Conservation (phyloP, 192 early-diverging fungal species). For the Diversispora eburnea region DNA sequence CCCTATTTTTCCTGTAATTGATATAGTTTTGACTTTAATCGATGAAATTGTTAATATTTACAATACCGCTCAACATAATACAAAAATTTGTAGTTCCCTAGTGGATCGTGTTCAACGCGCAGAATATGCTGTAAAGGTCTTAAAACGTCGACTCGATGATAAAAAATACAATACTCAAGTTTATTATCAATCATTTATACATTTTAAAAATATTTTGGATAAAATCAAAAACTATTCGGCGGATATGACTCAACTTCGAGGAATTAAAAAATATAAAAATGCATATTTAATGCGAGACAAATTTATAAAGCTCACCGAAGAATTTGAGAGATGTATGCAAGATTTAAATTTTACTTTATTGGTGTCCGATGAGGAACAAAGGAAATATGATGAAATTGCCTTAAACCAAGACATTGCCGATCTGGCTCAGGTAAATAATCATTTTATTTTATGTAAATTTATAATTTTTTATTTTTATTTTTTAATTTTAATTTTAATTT, state of each 20-base stretch:
- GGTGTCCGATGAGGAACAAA: slow-evolving; percentile 15
- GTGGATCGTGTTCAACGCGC: slow-evolving; percentile 9
- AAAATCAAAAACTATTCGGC: slow-evolving; percentile 15
- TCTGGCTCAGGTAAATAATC: background rate
- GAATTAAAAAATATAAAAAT: background rate
- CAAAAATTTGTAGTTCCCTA: slow-evolving; percentile 26
- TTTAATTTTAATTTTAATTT: background rate
- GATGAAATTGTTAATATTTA: slow-evolving; percentile 16
- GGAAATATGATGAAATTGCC: background rate
- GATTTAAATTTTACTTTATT: slow-evolving; percentile 11
- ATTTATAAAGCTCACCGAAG: background rate
- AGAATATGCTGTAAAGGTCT: background rate
- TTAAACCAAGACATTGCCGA: slow-evolving; percentile 4
- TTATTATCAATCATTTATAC: slow-evolving; percentile 7
- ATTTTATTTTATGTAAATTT: background rate
- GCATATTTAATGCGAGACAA: background rate
- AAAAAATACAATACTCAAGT: slow-evolving; percentile 4
- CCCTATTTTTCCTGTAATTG: no score
- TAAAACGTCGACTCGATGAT: slow-evolving; percentile 12
- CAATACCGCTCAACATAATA: slow-evolving; percentile 20
- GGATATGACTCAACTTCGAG: slow-evolving; percentile 13
- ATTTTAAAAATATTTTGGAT: background rate
- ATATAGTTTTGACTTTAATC: no score
- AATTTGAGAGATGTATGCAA: slow-evolving; percentile 4
- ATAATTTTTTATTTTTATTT: background rate